phyloP scores from a whole-genome alignment of 2,329 filamentous ascomycete genomes.

The Claviceps sp. region DNA sequence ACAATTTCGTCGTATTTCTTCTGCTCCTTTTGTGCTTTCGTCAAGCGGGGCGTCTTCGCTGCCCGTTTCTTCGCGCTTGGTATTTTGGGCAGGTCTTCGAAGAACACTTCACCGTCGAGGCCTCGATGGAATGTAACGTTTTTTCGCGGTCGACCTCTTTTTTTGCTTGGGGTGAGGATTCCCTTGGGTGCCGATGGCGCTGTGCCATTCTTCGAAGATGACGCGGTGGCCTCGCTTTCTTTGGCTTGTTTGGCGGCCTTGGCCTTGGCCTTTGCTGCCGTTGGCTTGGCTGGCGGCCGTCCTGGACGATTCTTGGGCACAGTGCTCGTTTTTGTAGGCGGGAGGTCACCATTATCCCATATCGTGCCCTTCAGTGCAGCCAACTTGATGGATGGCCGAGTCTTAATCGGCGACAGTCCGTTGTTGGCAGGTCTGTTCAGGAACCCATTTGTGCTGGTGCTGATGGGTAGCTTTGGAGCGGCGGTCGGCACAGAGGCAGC shows the following conservation, averaged over 20 bases:
- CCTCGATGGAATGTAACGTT: conserved; percentile 38
- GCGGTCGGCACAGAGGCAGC: not conserved
- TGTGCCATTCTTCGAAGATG: conserved; percentile 1
- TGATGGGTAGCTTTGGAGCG: not conserved
- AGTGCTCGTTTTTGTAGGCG: conserved; percentile 6
- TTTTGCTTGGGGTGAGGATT: conserved; percentile 40
- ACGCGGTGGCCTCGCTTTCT: not conserved
- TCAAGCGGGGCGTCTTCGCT: conserved; percentile 5
- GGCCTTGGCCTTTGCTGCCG: not conserved
- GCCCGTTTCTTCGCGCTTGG: conserved; percentile 13
- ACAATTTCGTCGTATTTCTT: conserved; percentile 36
- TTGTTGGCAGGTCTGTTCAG: conserved; percentile 2
- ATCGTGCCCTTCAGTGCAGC: conserved; percentile 23
- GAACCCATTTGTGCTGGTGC: not conserved
- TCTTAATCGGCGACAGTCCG: conserved; percentile 5
- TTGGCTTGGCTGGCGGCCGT: not conserved
- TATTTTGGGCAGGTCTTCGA: conserved; percentile 36
- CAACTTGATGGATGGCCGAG: conserved; percentile 21
- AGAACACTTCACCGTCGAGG: conserved; percentile 31
- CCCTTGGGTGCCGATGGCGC: conserved; percentile 30
- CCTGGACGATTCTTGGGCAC: conserved; percentile 6
- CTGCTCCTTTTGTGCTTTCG: conserved; percentile 15
- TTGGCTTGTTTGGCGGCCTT: not conserved
- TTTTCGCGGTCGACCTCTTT: conserved; percentile 30
- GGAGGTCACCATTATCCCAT: conserved; percentile 21